Conservation (phyloP, 2,329 filamentous ascomycete genomes). For the Aspergillus ochraceoroseus region DNA sequence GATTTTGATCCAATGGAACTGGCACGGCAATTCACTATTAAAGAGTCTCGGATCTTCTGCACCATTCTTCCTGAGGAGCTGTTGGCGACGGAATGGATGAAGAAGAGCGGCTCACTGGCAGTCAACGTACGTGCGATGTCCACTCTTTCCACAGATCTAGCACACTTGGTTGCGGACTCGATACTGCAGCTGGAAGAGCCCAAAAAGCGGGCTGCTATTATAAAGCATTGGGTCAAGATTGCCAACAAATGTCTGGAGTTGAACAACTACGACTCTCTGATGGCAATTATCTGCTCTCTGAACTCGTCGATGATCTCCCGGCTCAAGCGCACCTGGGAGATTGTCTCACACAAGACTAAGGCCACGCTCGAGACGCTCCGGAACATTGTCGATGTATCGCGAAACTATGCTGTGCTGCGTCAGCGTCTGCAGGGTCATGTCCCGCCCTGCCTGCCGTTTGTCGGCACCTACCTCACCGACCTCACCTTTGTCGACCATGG, state of each 20-base stretch:
- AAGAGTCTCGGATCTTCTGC: conserved; percentile 87
- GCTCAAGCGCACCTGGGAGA: conserved; percentile 86
- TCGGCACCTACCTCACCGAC: conserved; percentile 94
- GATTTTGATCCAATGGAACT: conserved; percentile 91
- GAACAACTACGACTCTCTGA: conserved; percentile 92
- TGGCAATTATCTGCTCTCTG: conserved; percentile 93
- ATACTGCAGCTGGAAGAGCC: conserved; percentile 83
- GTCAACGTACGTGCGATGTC: conserved; percentile 94
- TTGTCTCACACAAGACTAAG: conserved; percentile 77
- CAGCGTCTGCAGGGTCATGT: conserved; percentile 78
- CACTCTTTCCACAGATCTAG: conserved; percentile 81
- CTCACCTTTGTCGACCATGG: conserved; percentile 93
- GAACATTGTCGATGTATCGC: conserved; percentile 78
- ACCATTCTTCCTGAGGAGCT: conserved; percentile 89
- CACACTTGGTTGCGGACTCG: conserved; percentile 87
- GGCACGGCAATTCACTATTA: conserved; percentile 85
- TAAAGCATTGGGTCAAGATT: conserved; percentile 99
- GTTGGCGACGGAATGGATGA: conserved; percentile 88
- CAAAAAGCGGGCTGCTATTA: conserved; percentile 82
- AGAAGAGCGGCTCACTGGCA: conserved; percentile 71
- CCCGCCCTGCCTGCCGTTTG: conserved; percentile 87
- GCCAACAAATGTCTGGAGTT: conserved; percentile 79
- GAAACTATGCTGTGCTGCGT: conserved; percentile 85
- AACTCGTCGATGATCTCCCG: conserved; percentile 88
- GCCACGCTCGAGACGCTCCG: conserved; percentile 72